Evolutionary conservation across 2,329 filamentous ascomycete genomes (phyloP), one percentile per base, ranked within the genome.

Genomic region (Colletotrichum liriopes): DNA sequence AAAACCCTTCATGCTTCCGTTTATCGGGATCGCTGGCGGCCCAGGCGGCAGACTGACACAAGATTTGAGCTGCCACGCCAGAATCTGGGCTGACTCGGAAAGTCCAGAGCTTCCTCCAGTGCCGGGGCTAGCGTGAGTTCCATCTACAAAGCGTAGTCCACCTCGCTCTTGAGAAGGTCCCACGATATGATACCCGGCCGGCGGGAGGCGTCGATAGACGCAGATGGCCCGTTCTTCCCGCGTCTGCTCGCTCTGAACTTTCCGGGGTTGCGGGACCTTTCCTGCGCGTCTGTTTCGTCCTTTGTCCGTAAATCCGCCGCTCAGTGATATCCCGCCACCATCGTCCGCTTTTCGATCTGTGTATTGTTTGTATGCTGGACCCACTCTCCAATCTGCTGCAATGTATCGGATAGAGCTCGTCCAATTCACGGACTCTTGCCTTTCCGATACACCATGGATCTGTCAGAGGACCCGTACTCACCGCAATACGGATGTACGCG

Each of bases 401-500:
- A 32, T 6, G n/a, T 5, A 26, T 12, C 29, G 29, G 29, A 32
- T 32, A 32, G 29, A 32, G 29, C 12, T 9, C 11, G 8, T 12
- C 9, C 39, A 7, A 9, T 7, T 2, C 39, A 14, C 18, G 11
- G 9, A 23, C 26, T 18, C 12, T 60, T 45, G 11, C 39, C 16
- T 67, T 65, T 65, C 49, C 63, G 55, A 70, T 54, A 43, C 23
- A 47, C 37, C 52, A 18, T 8, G 62, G 23, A 23, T 61, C 49
- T 20, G 47, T 47, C 39, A n/a, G 32, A 49, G 55, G 23, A 61
- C 56, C 35, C 49, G 47, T 26, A 6, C 4, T 39, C 23, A 56
- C 49, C 56, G 49, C 52, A 41, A 32, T 39, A 55, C 63, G 29
- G 51, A 26, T 32, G 47, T 20, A 41, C 20, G 35, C 29, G 9